These are phyloP conservation scores for Poronia punctata DNA, from an alignment of 495 filamentous ascomycete species.

Conservation along the genomic window DNA sequence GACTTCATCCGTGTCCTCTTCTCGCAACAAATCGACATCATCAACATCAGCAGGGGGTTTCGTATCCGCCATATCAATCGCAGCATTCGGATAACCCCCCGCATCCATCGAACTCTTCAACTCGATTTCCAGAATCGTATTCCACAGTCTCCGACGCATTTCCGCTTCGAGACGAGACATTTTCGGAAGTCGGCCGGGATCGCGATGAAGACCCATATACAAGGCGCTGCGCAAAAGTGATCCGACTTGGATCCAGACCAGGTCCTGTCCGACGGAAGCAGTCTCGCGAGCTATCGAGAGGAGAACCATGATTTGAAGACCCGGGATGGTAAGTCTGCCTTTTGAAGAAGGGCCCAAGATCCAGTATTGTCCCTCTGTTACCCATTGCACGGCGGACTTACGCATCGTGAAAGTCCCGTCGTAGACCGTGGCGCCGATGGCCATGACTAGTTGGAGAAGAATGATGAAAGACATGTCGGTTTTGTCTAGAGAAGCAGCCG, in stretches of 20 bases:
- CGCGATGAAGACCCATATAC: constrained; percentile 55
- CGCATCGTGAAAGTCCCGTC: constrained; percentile 43
- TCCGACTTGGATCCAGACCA: constrained; percentile 54
- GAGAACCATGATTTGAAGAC: constrained; percentile 54
- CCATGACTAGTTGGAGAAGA: constrained; percentile 58
- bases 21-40: constrained; percentile 30
- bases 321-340: constrained; percentile 45
- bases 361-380: constrained; percentile 58
- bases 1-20: too few species aligned
- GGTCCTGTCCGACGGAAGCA: constrained; percentile 47
- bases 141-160: constrained; percentile 63
- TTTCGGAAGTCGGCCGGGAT: constrained; percentile 39
- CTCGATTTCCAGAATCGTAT: constrained; percentile 52
- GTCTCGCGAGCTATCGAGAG: constrained; percentile 52
- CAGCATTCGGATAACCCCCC: constrained; percentile 47
- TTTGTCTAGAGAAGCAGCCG: constrained; percentile 1
- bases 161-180: constrained; percentile 48
- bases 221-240: constrained; percentile 52
- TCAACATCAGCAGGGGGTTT: constrained; percentile 41
- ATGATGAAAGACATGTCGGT: constrained; percentile 39
- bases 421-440: constrained; percentile 52
- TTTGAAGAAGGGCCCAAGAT: constrained; percentile 46
- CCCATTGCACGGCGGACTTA: constrained; percentile 51
- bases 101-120: constrained; percentile 46
- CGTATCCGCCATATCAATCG: constrained; percentile 39